A percentile compares a stretch with the other conserved stretches of the same genome.
These are phyloP conservation scores for Pulveroboletus sp. DNA, from an alignment of 768 basidiomycete species.

Conservation along the genomic window DNA sequence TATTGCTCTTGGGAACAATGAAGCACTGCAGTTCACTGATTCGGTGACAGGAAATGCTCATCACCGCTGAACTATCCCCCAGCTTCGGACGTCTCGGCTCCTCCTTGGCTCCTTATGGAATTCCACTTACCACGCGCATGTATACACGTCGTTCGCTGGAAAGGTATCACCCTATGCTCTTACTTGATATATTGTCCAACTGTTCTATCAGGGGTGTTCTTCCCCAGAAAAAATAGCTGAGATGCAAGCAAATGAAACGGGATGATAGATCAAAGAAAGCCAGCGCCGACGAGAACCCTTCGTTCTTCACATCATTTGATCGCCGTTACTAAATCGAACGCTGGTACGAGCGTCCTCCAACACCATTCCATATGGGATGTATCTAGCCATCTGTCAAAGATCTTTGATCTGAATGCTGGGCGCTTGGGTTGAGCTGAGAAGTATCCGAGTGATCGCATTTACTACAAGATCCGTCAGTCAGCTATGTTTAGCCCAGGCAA, in stretches of 20 bases:
- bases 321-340: conserved; percentile 18
- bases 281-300: neutral
- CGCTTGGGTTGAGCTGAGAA: conserved; percentile 80
- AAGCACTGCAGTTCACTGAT: conserved; percentile 8
- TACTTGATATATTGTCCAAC: conserved; percentile 3
- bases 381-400: conserved; percentile 36
- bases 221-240: neutral
- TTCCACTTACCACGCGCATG: neutral
- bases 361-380: neutral
- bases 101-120: neutral
- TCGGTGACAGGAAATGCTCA: conserved; percentile 3
- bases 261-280: conserved; percentile 2
- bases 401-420: conserved; percentile 89
- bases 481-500: neutral
- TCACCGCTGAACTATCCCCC: conserved; percentile 2
- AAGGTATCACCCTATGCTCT: neutral
- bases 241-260: neutral
- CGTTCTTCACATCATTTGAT: conserved; percentile 17
- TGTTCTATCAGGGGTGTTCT: neutral
- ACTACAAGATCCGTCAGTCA: conserved; percentile 37
- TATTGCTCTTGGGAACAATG: neutral
- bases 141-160: neutral
- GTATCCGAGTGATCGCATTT: conserved; percentile 72
- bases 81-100: neutral
- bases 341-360: conserved; percentile 11